A percentile compares a stretch with the other conserved stretches of the same genome.
These are phyloP conservation scores for Aspergillus pseudotamarii DNA, from an alignment of 2,329 filamentous ascomycete species.

Conservation along the genomic window DNA sequence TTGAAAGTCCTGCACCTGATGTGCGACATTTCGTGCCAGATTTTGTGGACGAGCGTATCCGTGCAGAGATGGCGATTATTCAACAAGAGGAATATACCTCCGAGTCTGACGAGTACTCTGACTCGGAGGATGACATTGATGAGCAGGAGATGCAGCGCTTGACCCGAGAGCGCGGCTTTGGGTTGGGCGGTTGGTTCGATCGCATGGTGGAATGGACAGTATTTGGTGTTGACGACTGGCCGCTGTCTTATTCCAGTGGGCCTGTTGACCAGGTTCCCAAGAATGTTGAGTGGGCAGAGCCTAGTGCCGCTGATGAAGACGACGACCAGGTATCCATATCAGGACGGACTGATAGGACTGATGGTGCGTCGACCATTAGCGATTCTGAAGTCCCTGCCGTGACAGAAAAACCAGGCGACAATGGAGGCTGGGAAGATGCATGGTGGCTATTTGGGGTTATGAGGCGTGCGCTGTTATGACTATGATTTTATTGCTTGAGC, in stretches of 20 bases:
- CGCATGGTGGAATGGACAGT: constrained; percentile 60
- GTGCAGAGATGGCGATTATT: constrained; percentile 42
- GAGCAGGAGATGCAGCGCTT: constrained; percentile 58
- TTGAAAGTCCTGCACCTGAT: constrained; percentile 16
- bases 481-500: background rate
- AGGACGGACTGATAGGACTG: constrained; percentile 24
- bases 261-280: constrained; percentile 3
- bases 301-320: constrained; percentile 1
- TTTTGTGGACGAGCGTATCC: constrained; percentile 52
- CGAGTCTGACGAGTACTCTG: constrained; percentile 18
- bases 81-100: constrained; percentile 24
- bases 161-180: constrained; percentile 55
- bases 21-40: constrained; percentile 43
- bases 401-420: constrained; percentile 39
- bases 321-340: constrained; percentile 10
- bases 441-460: constrained; percentile 61
- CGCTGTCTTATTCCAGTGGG: constrained; percentile 18
- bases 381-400: constrained; percentile 31
- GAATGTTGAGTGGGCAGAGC: constrained; percentile 1
- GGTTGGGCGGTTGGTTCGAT: constrained; percentile 61
- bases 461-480: constrained; percentile 37
- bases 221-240: constrained; percentile 55
- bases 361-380: constrained; percentile 23
- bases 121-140: constrained; percentile 42
- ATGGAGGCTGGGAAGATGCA: constrained; percentile 61